phyloP scores from a whole-genome alignment of 768 basidiomycete genomes.

The Trametopsis cervina region DNA sequence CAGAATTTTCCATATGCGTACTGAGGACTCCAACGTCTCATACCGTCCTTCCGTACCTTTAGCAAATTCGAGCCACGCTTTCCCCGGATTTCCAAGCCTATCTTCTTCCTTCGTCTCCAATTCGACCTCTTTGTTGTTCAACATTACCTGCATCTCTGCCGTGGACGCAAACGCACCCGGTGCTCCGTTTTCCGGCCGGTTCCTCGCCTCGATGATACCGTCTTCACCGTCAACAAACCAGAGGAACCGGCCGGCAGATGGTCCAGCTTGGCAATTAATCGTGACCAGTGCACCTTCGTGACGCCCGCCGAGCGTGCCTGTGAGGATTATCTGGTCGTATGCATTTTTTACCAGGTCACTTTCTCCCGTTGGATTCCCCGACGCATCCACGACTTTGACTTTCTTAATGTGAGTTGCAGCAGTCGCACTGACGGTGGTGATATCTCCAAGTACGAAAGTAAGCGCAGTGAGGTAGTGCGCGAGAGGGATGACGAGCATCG shows the following conservation, averaged over 20 bases:
- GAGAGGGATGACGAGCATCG: conserved; percentile 21
- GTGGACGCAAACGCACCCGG: neutral
- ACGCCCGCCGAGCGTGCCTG: too few species aligned
- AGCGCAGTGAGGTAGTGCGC: conserved; percentile 28
- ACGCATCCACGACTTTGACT: too few species aligned
- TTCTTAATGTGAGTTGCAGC: too few species aligned
- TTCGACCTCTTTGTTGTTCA: conserved; percentile 4
- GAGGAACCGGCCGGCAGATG: too few species aligned
- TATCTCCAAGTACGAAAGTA: conserved; percentile 25
- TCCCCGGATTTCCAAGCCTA: conserved; percentile 2
- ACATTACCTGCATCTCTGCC: conserved; percentile 1
- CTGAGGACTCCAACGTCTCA: conserved; percentile 1
- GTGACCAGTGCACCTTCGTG: too few species aligned
- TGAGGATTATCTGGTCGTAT: too few species aligned
- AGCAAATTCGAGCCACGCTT: conserved; percentile 7
- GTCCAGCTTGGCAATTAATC: too few species aligned
- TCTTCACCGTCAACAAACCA: conserved; percentile 8
- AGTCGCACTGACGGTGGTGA: conserved; percentile 24
- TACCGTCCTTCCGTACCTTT: neutral
- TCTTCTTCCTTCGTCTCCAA: conserved; percentile 1
- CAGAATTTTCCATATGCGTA: conserved; percentile 1
- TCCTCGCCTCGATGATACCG: conserved; percentile 3
- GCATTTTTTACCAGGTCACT: too few species aligned
- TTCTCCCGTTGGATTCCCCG: conserved; percentile 10
- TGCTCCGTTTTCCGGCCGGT: neutral